Conservation (phyloP, 257 asterid genomes). For the Solanum sejunctum region DNA sequence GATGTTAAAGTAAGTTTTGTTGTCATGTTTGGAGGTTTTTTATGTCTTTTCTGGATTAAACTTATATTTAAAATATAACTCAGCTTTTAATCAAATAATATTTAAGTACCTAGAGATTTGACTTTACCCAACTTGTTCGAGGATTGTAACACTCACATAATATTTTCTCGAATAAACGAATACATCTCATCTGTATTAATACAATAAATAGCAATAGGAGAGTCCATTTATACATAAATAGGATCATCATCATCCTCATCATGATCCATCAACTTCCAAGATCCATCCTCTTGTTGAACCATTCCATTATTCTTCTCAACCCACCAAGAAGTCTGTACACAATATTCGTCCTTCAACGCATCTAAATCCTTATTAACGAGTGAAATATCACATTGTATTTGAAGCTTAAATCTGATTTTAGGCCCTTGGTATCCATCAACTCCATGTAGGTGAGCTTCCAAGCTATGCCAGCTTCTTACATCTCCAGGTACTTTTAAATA, state of each 20-base stretch:
- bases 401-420: conserved; percentile 8
- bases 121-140: background rate
- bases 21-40: too few species aligned
- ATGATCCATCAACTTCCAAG: conserved; percentile 60
- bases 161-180: background rate
- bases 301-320: conserved; percentile 57
- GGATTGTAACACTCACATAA: background rate
- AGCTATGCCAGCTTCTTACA: conserved; percentile 11
- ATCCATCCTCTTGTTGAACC: conserved; percentile 66
- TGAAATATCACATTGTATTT: conserved; percentile 14
- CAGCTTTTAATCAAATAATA: background rate
- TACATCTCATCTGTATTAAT: background rate
- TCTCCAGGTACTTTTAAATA: conserved; percentile 21
- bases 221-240: background rate
- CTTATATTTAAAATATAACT: background rate
- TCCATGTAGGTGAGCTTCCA: conserved; percentile 43
- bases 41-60: background rate
- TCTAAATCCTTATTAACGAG: conserved; percentile 50
- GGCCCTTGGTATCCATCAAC: conserved; percentile 23
- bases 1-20: too few species aligned
- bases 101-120: background rate
- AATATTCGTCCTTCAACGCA: conserved; percentile 37
- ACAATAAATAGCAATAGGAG: background rate
- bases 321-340: conserved; percentile 64
- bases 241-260: conserved; percentile 6